phyloP scores from a whole-genome alignment of 2,329 filamentous ascomycete species.

The Ophiostoma tasmaniense region DNA sequence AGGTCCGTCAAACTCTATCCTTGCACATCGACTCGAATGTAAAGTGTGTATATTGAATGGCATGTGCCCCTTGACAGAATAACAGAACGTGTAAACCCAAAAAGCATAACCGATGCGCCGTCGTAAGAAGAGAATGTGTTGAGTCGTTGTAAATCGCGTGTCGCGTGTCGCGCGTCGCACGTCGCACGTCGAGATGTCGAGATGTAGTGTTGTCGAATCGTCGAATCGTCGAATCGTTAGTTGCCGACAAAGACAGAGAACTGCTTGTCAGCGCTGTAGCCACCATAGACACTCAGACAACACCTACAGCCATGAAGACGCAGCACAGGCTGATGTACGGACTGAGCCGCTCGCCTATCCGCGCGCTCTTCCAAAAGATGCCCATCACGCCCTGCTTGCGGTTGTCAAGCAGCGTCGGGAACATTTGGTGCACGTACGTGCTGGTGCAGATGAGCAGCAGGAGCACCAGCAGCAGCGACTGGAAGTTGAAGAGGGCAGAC shows the following conservation, averaged over 20 bases:
- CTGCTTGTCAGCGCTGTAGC: slow-evolving; percentile 5
- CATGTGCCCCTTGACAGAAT: neutral
- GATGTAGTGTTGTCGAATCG: neutral
- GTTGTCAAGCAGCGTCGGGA: slow-evolving; percentile 81
- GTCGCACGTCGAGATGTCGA: neutral
- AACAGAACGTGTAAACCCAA: slow-evolving; percentile 2
- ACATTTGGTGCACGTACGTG: slow-evolving; percentile 83
- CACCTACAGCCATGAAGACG: slow-evolving; percentile 74
- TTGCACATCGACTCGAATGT: neutral
- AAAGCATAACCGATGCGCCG: neutral
- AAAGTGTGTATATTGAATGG: neutral
- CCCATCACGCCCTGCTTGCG: slow-evolving; percentile 82
- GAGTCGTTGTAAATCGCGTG: neutral
- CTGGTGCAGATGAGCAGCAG: slow-evolving; percentile 94
- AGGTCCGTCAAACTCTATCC: neutral
- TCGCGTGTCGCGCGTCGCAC: neutral
- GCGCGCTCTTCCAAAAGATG: slow-evolving; percentile 92
- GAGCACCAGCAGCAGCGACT: slow-evolving; percentile 88
- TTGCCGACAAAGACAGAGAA: slow-evolving; percentile 20
- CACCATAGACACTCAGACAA: neutral
- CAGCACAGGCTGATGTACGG: slow-evolving; percentile 95
- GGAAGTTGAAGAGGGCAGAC: slow-evolving; percentile 98
- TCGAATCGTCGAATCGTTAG: neutral
- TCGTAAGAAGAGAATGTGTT: neutral
- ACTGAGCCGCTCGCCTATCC: slow-evolving; percentile 85